Evolutionary conservation across 164 flowering plant genomes (phyloP).

Genomic region (Magnolia changhungtana): DNA sequence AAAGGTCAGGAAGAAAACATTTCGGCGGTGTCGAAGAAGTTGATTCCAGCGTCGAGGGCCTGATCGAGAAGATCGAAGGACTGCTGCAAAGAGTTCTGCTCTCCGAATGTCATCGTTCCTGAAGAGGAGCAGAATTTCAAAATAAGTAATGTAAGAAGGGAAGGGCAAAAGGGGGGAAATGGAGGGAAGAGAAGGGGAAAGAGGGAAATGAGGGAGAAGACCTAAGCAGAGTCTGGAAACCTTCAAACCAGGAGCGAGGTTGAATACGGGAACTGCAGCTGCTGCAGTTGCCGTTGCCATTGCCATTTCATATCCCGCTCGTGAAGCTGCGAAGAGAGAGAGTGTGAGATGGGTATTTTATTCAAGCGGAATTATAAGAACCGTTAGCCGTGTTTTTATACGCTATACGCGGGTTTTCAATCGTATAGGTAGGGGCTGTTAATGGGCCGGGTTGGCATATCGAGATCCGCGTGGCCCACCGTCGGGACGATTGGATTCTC

Average conservation of each 20-base stretch:
- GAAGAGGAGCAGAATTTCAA: slow-evolving; percentile 7
- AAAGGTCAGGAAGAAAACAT: slow-evolving; percentile 35
- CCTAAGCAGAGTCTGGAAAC: slow-evolving; percentile 81
- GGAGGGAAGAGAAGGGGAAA: not conserved
- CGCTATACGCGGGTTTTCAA: too few relatives aligned
- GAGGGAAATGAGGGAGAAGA: slow-evolving; percentile 9
- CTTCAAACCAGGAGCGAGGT: slow-evolving; percentile 54
- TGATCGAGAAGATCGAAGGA: slow-evolving; percentile 69
- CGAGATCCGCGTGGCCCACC: too few relatives aligned
- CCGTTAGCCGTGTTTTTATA: too few relatives aligned
- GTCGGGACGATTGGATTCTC: too few relatives aligned
- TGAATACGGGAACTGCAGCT: slow-evolving; percentile 55
- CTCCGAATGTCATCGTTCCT: slow-evolving; percentile 93
- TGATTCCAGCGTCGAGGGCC: slow-evolving; percentile 70
- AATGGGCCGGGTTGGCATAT: too few relatives aligned
- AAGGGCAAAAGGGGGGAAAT: not conserved
- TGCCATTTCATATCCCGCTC: too few relatives aligned
- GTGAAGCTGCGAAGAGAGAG: too few relatives aligned
- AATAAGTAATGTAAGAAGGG: not conserved
- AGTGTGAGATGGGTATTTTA: too few relatives aligned
- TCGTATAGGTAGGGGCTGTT: too few relatives aligned
- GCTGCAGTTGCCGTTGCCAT: not conserved
- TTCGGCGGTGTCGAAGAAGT: slow-evolving; percentile 86
- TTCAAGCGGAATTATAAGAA: too few relatives aligned
- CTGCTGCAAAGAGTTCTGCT: slow-evolving; percentile 61